A percentile compares a stretch with the other conserved stretches of the same genome.
These are phyloP conservation scores for Pseudocercospora pini-densiflorae DNA, from an alignment of 2,329 filamentous ascomycete species.

Conservation along the genomic window DNA sequence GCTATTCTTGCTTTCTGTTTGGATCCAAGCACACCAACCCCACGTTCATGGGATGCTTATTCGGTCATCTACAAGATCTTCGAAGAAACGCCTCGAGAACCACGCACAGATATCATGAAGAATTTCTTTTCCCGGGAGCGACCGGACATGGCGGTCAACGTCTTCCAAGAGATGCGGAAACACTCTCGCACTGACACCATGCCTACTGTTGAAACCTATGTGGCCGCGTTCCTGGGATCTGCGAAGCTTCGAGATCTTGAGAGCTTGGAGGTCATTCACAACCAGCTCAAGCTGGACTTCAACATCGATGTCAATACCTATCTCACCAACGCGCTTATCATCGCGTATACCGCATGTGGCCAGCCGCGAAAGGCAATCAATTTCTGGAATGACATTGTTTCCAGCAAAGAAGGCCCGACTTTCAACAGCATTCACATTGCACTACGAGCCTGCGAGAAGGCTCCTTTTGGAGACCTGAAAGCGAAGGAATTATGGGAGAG, in stretches of 20 bases:
- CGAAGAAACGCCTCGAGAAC: slow-evolving; percentile 64
- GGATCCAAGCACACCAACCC: slow-evolving; percentile 65
- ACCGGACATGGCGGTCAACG: slow-evolving; percentile 80
- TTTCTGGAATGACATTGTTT: slow-evolving; percentile 84
- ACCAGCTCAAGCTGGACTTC: slow-evolving; percentile 93
- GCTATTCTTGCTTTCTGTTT: slow-evolving; percentile 71
- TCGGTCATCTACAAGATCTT: slow-evolving; percentile 63
- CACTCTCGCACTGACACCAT: slow-evolving; percentile 66
- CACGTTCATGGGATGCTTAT: slow-evolving; percentile 66
- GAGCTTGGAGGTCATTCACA: slow-evolving; percentile 77
- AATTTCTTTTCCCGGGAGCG: slow-evolving; percentile 79
- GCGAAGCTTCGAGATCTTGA: slow-evolving; percentile 49
- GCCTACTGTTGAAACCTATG: slow-evolving; percentile 76
- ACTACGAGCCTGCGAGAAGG: slow-evolving; percentile 76
- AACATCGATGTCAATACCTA: slow-evolving; percentile 75
- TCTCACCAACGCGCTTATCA: slow-evolving; percentile 83
- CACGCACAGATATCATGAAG: slow-evolving; percentile 76
- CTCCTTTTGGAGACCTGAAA: slow-evolving; percentile 50
- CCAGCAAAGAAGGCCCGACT: slow-evolving; percentile 81
- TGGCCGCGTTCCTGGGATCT: slow-evolving; percentile 76
- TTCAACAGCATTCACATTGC: slow-evolving; percentile 80
- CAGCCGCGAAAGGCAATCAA: slow-evolving; percentile 69
- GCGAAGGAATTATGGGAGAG: slow-evolving; percentile 69
- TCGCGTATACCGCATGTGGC: slow-evolving; percentile 76
- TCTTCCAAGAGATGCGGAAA: slow-evolving; percentile 94